Percentiles rank a stretch among this genome's conserved stretches.
Evolutionary conservation across 2,329 filamentous ascomycete genomes (phyloP).

Genomic region (Pyrenochaeta sp.): DNA sequence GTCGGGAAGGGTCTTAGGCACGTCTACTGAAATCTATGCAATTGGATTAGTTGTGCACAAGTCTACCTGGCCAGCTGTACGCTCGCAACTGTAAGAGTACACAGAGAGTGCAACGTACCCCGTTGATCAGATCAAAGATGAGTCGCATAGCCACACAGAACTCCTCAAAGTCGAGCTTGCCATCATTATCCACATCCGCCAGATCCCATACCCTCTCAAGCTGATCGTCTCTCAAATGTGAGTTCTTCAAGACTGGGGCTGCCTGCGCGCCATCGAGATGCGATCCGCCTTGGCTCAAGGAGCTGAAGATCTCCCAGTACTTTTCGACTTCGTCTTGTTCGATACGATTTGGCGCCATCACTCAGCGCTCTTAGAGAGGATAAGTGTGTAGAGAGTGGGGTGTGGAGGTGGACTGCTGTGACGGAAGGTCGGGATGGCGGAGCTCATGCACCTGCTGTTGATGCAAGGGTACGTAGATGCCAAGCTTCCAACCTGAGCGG

Average conservation of each 20-base stretch:
- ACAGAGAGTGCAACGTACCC: conserved; percentile 61
- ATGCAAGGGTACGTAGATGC: conserved; percentile 11
- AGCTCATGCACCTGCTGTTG: conserved; percentile 14
- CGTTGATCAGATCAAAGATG: conserved; percentile 97
- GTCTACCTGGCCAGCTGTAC: background rate
- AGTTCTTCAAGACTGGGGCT: conserved; percentile 77
- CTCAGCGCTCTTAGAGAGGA: conserved; percentile 1
- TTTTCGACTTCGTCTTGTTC: conserved; percentile 79
- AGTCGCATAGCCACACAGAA: conserved; percentile 99
- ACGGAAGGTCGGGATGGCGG: conserved; percentile 22
- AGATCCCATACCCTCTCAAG: conserved; percentile 98
- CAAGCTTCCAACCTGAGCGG: background rate
- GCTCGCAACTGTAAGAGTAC: background rate
- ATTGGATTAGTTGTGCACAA: background rate
- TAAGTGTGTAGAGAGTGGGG: background rate
- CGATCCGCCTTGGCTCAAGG: conserved; percentile 69
- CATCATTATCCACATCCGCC: conserved; percentile 96
- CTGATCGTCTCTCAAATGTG: conserved; percentile 77
- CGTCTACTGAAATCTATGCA: conserved; percentile 77
- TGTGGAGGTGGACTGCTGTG: conserved; percentile 4
- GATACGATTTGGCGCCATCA: conserved; percentile 62
- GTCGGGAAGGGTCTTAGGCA: conserved; percentile 86
- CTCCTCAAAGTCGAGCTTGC: conserved; percentile 98
- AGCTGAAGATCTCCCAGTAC: conserved; percentile 82
- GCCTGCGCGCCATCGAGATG: conserved; percentile 75